Evolutionary conservation across 2,329 filamentous ascomycete species (phyloP), one percentile per base, ranked within the genome.

Genomic region (Neospermospora avenae): DNA sequence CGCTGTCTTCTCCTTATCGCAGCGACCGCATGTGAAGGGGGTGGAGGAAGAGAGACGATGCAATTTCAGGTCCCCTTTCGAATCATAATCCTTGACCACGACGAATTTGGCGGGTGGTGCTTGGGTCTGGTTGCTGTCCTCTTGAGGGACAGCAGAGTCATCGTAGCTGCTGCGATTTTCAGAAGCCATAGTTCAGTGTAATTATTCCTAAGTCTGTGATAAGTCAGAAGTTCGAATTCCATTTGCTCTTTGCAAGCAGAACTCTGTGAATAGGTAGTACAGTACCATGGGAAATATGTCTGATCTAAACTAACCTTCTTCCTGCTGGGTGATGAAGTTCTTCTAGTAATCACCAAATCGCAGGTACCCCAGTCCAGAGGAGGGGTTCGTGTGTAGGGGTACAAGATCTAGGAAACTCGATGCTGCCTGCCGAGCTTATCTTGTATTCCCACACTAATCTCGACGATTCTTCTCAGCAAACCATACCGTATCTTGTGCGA

Each of bases 321-420:
- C 28, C 28, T 31, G 28, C 28, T 31, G 28, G 28, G 10, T 31
- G 28, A 31, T 31, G n/a, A n/a, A 55, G 60, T 64, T 54, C 54
- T 42, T 39, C 62, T 65, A 28, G 57, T 14, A 39, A 14, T 7
- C 37, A 39, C 4, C n/a, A n/a, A n/a, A n/a, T n/a, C n/a, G n/a
- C n/a, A n/a, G n/a, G n/a, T n/a, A n/a, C n/a, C n/a, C n/a, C 16
- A 8, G 16, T 84, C 35, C 16, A 13, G 35, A 10, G 16, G 35
- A 13, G 16, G 11, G 7, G 16, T 10, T 39, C 16, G 16, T 39
- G 35, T 39, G 35, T 39, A 13, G 35, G 35, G 16, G 35, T 39
- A 39, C 35, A 39, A 39, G 35, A 39, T 39, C 35, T 39, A 39
- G 35, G 35, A 39, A 39, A 14, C 35, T 39, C 35, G 35, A 39